phyloP scores from a whole-genome alignment of 2,329 filamentous ascomycete species.

The Neocucurbitaria cava region DNA sequence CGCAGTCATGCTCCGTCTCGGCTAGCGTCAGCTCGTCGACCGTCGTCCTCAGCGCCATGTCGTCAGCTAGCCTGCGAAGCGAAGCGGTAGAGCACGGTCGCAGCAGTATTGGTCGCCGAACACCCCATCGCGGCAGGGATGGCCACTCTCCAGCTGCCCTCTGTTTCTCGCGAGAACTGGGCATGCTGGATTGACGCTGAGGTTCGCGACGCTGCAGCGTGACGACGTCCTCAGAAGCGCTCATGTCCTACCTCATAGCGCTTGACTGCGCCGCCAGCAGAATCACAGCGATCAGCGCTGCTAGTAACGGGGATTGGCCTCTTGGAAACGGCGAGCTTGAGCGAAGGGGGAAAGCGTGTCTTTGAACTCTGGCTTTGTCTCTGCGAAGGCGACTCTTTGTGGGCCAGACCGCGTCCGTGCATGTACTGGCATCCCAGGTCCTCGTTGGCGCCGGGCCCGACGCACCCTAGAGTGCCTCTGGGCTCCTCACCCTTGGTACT shows the following conservation, averaged over 20 bases:
- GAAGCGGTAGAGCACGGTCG: constrained; percentile 32
- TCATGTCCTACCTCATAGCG: constrained; percentile 14
- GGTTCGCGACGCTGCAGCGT: constrained; percentile 20
- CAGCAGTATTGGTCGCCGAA: constrained; percentile 38
- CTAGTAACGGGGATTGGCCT: constrained; percentile 26
- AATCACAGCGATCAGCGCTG: constrained; percentile 19
- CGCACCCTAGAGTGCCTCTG: constrained; percentile 33
- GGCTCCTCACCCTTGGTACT: constrained; percentile 43
- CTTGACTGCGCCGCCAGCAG: constrained; percentile 16
- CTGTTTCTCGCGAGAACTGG: constrained; percentile 12
- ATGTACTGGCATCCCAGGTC: constrained; percentile 24
- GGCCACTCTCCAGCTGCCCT: constrained; percentile 16
- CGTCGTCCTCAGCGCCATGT: constrained; percentile 26
- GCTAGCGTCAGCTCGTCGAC: constrained; percentile 37
- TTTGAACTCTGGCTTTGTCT: constrained; percentile 41
- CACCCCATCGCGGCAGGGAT: constrained; percentile 29
- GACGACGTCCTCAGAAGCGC: constrained; percentile 19
- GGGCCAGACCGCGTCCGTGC: constrained; percentile 48
- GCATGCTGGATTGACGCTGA: constrained; percentile 27
- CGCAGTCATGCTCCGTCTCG: constrained; percentile 31
- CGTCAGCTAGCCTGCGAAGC: constrained; percentile 33
- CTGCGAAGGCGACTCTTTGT: constrained; percentile 27
- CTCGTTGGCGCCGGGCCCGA: constrained; percentile 46
- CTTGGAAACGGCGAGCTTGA: constrained; percentile 29
- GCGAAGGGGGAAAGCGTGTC: constrained; percentile 24